These are phyloP conservation scores for Leptographium radiaticola DNA, from an alignment of 2,329 filamentous ascomycete species.

Conservation along the genomic window DNA sequence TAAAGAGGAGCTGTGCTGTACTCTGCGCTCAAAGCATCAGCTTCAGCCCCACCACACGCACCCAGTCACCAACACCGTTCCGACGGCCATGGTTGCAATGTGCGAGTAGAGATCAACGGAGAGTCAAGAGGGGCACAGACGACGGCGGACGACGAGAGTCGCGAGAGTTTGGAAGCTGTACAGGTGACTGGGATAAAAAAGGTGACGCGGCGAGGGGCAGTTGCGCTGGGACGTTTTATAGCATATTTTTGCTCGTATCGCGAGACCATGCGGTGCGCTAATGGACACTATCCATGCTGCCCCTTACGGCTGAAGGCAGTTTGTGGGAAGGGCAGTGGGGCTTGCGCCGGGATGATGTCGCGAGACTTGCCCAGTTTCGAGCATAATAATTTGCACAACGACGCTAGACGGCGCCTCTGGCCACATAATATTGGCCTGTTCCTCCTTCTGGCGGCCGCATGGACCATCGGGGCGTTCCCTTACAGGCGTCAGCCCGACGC, in stretches of 20 bases:
- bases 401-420: not conserved
- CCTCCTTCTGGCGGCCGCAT: not conserved
- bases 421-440: not conserved
- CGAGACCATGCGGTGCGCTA: too few relatives aligned
- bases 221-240: too few relatives aligned
- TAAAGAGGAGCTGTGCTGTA: too few relatives aligned
- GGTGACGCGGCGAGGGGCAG: too few relatives aligned
- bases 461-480: not conserved
- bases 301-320: not conserved
- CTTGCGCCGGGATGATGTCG: not conserved
- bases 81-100: slow-evolving; percentile 52
- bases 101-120: not conserved
- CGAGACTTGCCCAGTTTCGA: not conserved
- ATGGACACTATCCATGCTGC: not conserved
- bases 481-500: not conserved
- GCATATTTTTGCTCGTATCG: too few relatives aligned
- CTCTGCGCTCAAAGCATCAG: too few relatives aligned
- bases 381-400: not conserved
- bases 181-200: too few relatives aligned
- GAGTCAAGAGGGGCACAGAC: too few relatives aligned
- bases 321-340: not conserved
- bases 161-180: too few relatives aligned
- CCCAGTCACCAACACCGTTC: slow-evolving; percentile 88
- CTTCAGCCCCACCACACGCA: slow-evolving; percentile 31
- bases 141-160: too few relatives aligned